These are phyloP conservation scores for Populus tremula DNA, from an alignment of 345 rosid genomes.

Conservation along the genomic window DNA sequence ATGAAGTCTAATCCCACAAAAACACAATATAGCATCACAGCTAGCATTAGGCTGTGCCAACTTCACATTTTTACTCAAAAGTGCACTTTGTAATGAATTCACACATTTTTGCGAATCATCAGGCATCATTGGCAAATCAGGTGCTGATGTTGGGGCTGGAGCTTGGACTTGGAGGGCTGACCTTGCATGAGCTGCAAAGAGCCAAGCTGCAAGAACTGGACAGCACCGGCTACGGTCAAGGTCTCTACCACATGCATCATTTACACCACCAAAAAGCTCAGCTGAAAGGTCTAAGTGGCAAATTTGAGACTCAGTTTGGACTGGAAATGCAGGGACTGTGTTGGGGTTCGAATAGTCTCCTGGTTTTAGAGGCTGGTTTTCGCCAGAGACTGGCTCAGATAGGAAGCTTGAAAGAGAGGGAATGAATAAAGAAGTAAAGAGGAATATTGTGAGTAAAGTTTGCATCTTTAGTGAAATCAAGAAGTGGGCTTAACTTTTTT, in stretches of 20 bases:
- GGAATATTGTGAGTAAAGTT: constrained; percentile 15
- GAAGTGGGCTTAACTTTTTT: constrained; percentile 17
- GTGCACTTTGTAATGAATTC: constrained; percentile 75
- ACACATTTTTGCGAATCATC: constrained; percentile 97
- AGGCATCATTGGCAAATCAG: constrained; percentile 84
- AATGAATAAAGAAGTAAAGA: constrained; percentile 17
- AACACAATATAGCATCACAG: constrained; percentile 84
- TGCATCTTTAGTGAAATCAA: constrained; percentile 26
- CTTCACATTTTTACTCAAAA: constrained; percentile 68
- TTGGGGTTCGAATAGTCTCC: constrained; percentile 29
- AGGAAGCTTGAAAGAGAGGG: constrained; percentile 46
- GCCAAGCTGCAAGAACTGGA: constrained; percentile 95
- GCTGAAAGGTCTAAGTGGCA: constrained; percentile 89
- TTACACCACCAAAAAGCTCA: constrained; percentile 96
- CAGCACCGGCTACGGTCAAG: constrained; percentile 94
- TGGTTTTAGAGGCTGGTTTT: constrained; percentile 36
- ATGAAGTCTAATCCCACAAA: constrained; percentile 93
- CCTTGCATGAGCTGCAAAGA: constrained; percentile 90
- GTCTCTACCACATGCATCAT: constrained; percentile 76
- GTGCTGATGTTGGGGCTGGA: constrained; percentile 42
- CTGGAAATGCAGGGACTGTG: constrained; percentile 88
- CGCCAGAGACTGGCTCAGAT: constrained; percentile 50
- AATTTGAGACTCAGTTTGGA: constrained; percentile 56
- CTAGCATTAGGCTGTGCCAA: constrained; percentile 80
- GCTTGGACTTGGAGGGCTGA: constrained; percentile 73